Conservation (phyloP, 2,329 filamentous ascomycete genomes). For the Penicillium capsulatum region DNA sequence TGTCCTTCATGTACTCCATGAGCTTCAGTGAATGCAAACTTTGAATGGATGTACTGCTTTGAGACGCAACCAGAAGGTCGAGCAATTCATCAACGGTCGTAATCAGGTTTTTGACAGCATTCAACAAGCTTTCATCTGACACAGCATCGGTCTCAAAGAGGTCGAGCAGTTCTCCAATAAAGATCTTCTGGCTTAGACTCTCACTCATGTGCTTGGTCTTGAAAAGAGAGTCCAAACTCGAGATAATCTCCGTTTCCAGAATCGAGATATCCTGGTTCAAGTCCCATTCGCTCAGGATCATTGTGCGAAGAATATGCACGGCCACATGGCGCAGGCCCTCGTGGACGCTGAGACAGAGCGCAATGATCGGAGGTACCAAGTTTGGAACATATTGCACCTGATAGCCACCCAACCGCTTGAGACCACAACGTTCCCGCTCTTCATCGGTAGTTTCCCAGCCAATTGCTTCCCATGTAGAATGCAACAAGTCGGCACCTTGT, state of each 20-base stretch:
- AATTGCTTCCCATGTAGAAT: conserved; percentile 87
- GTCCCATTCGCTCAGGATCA: conserved; percentile 98
- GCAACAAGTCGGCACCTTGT: conserved; percentile 78
- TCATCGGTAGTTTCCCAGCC: conserved; percentile 89
- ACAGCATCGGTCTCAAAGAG: conserved; percentile 70
- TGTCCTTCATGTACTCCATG: conserved; percentile 95
- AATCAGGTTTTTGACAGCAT: conserved; percentile 72
- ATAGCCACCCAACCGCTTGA: conserved; percentile 86
- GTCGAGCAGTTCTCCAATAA: conserved; percentile 77
- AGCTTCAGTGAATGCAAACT: conserved; percentile 84
- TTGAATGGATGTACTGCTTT: conserved; percentile 69
- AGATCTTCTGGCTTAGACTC: conserved; percentile 85
- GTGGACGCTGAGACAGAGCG: conserved; percentile 91
- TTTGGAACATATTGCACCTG: conserved; percentile 97
- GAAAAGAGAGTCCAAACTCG: conserved; percentile 84
- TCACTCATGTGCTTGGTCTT: conserved; percentile 84
- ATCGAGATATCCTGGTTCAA: conserved; percentile 86
- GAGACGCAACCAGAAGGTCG: conserved; percentile 83
- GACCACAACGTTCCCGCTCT: conserved; percentile 70
- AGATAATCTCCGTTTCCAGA: conserved; percentile 94
- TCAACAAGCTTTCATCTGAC: conserved; percentile 68
- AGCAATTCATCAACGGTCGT: conserved; percentile 84
- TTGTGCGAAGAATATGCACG: conserved; percentile 89
- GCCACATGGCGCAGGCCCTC: conserved; percentile 85
- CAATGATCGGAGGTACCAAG: conserved; percentile 84